Evolutionary conservation across 169 alveolate genomes (phyloP).

Genomic region (Ichthyophthirius multifiliis): DNA sequence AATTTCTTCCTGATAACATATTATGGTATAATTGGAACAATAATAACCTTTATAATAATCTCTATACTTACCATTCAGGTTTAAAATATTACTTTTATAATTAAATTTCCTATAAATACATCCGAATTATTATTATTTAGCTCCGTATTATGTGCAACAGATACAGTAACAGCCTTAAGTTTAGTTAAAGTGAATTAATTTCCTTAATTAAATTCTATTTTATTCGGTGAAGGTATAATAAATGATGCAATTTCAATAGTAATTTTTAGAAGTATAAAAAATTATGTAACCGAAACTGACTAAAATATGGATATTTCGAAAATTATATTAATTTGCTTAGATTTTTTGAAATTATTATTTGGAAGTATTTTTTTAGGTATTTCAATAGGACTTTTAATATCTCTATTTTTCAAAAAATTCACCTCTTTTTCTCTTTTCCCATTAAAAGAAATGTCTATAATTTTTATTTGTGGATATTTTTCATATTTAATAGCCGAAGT

Average conservation of each 20-base stretch:
- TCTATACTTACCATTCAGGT: constrained; percentile 23
- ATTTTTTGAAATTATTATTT: constrained; percentile 37
- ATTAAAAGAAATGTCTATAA: constrained; percentile 38
- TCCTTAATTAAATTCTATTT: constrained; percentile 36
- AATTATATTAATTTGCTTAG: constrained; percentile 14
- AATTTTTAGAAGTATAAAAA: constrained; percentile 36
- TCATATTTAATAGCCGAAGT: constrained; percentile 45
- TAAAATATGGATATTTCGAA: constrained; percentile 2
- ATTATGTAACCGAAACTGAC: constrained; percentile 26
- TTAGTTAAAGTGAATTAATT: constrained; percentile 36
- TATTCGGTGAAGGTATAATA: constrained; percentile 49
- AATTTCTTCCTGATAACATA: constrained; percentile 50
- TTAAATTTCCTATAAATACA: not conserved
- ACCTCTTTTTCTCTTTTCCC: constrained; percentile 15
- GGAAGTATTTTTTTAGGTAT: constrained; percentile 32
- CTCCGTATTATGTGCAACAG: constrained; percentile 50
- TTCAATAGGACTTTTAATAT: constrained; percentile 29
- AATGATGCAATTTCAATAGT: constrained; percentile 50
- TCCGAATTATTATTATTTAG: constrained; percentile 27
- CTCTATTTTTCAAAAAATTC: constrained; percentile 33
- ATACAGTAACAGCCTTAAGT: constrained; percentile 44
- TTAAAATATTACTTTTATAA: not conserved
- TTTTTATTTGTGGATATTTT: constrained; percentile 32
- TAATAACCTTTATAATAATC: constrained; percentile 50
- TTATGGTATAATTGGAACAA: constrained; percentile 71